These are phyloP conservation scores for Chloris gayana DNA, from an alignment of 176 grass and related monocot species.

Conservation along the genomic window DNA sequence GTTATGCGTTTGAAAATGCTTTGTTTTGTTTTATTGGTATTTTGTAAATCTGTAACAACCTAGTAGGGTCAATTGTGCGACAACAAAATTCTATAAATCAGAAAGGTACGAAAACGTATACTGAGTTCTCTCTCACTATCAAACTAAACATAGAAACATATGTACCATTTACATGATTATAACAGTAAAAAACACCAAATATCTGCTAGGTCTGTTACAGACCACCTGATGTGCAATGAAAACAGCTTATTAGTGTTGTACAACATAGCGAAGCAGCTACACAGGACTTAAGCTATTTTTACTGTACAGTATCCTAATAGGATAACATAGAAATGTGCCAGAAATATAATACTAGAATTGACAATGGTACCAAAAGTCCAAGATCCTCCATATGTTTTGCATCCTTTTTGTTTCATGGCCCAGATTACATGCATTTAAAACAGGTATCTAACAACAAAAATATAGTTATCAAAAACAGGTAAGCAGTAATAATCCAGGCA, in stretches of 20 bases:
- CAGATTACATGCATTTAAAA: conserved; percentile 15
- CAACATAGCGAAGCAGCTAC: background rate
- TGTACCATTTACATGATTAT: background rate
- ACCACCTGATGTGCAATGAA: background rate
- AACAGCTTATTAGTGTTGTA: background rate
- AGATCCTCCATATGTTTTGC: background rate
- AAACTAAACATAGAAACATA: background rate
- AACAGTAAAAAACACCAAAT: background rate
- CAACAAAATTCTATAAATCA: background rate
- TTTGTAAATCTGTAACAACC: background rate
- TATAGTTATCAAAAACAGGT: conserved; percentile 31
- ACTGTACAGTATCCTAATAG: conserved; percentile 4
- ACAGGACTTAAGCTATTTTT: background rate
- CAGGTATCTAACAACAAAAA: background rate
- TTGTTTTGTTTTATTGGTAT: background rate
- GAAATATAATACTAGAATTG: conserved; percentile 11
- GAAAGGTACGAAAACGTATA: background rate
- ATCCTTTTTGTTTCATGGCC: background rate
- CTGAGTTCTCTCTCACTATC: background rate
- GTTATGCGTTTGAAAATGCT: background rate
- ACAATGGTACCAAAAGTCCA: background rate
- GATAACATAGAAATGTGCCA: background rate
- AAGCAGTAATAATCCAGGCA: conserved; percentile 18
- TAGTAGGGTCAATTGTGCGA: background rate
- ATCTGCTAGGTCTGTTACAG: conserved; percentile 16